Evolutionary conservation across 2,329 filamentous ascomycete genomes (phyloP), one percentile per base, ranked within the genome.

Genomic region (Knoxdaviesia proteae): DNA sequence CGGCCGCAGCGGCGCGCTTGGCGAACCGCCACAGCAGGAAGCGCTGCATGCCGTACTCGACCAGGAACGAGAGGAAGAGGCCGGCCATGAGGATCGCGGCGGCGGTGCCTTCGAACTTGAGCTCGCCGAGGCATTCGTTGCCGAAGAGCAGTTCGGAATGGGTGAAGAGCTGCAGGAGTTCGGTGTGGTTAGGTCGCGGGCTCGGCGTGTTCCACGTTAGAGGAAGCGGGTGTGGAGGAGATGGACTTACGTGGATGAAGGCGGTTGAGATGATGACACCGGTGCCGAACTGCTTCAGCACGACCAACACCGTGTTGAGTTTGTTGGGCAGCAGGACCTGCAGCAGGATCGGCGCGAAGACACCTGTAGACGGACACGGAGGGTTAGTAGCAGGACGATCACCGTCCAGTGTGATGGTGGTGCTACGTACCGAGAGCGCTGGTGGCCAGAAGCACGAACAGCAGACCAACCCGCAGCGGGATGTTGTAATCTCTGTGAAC

Each of bases 71-170:
- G 3, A 84, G 49, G 55, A 84, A 79, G 1, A 84, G 59, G 0
- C 81, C 81, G 0, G 74, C 80, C 73, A 86, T 80, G 39, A 80
- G 67, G 36, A 87, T 72, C 2, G 80, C 74, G 0, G 78, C 70
- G 0, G 80, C 72, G 0, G 76, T 81, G 4, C 63, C 70, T 56
- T 87, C 81, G 50, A 81, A 87, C 5, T 61, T 53, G 3, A 86
- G 58, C 6, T 67, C 64, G 4, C 76, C 74, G 8, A 87, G 58
- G 50, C 81, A 87, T 41, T 74, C 60, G 49, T 80, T 84, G 20
- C 55, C 60, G 50, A 87, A 84, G 75, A 84, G 82, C 32, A 86
- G 64, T 6, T 65, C 59, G 1, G 80, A 79, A 47, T 87, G 80
- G 0, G 79, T 84, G 51, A 77, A 75, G 7, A 87, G 68, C 74